phyloP scores from a whole-genome alignment of 768 basidiomycete genomes.

The Suillus spraguei region DNA sequence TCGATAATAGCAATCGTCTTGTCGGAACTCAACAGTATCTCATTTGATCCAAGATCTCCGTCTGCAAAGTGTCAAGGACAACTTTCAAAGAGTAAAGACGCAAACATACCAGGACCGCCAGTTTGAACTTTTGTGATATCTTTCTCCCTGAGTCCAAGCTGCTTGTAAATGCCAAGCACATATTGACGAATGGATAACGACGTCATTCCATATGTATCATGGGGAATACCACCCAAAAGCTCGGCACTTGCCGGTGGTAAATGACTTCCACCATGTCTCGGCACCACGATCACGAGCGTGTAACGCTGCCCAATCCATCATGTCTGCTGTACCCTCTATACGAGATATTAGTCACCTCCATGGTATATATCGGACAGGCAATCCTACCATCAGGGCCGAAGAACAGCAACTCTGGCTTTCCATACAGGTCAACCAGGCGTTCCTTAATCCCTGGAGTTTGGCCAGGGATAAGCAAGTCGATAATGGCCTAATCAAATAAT shows the following conservation, averaged over 20 bases:
- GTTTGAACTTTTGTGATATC: conserved; percentile 98
- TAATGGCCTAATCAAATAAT: conserved; percentile 56
- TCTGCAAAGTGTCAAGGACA: conserved; percentile 44
- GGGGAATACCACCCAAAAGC: conserved; percentile 88
- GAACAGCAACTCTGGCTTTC: conserved; percentile 91
- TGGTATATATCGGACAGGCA: not conserved
- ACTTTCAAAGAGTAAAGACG: not conserved
- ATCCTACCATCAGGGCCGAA: conserved; percentile 89
- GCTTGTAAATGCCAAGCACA: conserved; percentile 92
- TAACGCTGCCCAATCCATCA: conserved; percentile 99
- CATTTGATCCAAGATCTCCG: conserved; percentile 97
- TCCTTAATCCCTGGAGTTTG: conserved; percentile 97
- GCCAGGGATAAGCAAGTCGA: conserved; percentile 96
- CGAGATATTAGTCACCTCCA: conserved; percentile 14
- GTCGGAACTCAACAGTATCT: conserved; percentile 93
- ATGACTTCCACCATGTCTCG: conserved; percentile 98
- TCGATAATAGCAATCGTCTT: conserved; percentile 96
- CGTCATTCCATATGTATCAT: conserved; percentile 93
- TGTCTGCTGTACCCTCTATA: conserved; percentile 91
- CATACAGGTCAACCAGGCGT: conserved; percentile 84
- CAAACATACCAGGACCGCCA: conserved; percentile 77
- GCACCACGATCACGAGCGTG: conserved; percentile 91
- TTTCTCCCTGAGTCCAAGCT: conserved; percentile 90
- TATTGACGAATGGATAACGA: conserved; percentile 94
- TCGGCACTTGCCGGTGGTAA: conserved; percentile 94